A percentile compares a stretch with the other conserved stretches of the same genome.
These are phyloP conservation scores for Picea sitchensis DNA, from an alignment of 75 land plant species.

Conservation along the genomic window DNA sequence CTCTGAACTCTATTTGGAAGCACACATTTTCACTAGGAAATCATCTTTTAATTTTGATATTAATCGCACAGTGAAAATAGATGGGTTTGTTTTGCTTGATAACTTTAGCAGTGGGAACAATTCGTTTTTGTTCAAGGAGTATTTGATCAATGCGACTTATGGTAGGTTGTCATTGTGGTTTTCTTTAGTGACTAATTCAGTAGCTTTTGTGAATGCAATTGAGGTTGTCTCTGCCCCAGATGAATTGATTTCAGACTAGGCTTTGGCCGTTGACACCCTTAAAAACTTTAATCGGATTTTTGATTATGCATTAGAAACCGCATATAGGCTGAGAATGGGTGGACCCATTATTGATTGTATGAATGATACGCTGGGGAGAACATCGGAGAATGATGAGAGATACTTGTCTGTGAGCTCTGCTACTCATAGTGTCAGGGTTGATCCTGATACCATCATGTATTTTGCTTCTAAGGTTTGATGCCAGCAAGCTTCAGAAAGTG, in stretches of 20 bases:
- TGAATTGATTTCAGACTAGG: slow-evolving; percentile 35
- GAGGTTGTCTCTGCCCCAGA: slow-evolving; percentile 79
- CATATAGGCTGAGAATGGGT: slow-evolving; percentile 74
- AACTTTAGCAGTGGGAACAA: slow-evolving; percentile 11
- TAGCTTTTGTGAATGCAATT: slow-evolving; percentile 80
- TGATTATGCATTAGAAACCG: slow-evolving; percentile 51
- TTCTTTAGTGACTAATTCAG: slow-evolving; percentile 37
- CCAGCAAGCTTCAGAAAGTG: no score
- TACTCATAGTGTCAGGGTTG: slow-evolving; percentile 13
- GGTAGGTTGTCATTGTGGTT: slow-evolving; percentile 36
- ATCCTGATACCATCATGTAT: slow-evolving; percentile 17
- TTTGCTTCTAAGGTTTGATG: slow-evolving; percentile 7
- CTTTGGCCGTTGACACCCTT: slow-evolving; percentile 24
- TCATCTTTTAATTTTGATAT: slow-evolving; percentile 38
- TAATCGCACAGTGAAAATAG: slow-evolving; percentile 29
- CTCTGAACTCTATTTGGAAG: slow-evolving; percentile 19
- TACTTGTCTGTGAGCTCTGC: slow-evolving; percentile 19
- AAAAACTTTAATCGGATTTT: slow-evolving; percentile 17
- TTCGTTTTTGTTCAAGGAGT: slow-evolving; percentile 34
- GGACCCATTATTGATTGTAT: slow-evolving; percentile 32
- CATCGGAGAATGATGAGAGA: slow-evolving; percentile 35
- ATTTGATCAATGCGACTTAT: slow-evolving; percentile 43
- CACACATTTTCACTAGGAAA: slow-evolving; percentile 35
- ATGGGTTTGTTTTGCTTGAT: slow-evolving; percentile 33
- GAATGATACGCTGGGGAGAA: slow-evolving; percentile 57